Conservation (phyloP, 1,284 basidiomycete species). For the Ganoderma multipileum region DNA sequence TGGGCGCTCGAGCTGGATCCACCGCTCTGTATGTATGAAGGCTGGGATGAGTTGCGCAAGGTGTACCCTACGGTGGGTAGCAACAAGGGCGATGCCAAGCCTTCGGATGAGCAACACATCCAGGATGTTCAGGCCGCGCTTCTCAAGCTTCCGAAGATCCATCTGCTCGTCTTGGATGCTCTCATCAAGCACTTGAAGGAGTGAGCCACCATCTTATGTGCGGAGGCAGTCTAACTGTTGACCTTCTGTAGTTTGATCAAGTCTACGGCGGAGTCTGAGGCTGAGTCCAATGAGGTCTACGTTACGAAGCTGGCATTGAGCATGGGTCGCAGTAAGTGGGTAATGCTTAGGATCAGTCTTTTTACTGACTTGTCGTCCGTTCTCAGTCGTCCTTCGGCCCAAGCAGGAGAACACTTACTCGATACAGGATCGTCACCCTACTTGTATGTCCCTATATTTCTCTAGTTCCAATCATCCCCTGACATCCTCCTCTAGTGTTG, state of each 20-base stretch:
- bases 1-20: slow-evolving; percentile 90
- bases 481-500: slow-evolving; percentile 53
- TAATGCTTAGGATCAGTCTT: slow-evolving; percentile 6
- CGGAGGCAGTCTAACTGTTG: neutral
- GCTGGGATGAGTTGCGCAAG: slow-evolving; percentile 89
- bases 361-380: slow-evolving; percentile 8
- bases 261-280: slow-evolving; percentile 54
- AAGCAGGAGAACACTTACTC: slow-evolving; percentile 83
- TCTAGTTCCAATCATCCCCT: neutral
- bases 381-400: slow-evolving; percentile 80
- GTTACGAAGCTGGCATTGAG: slow-evolving; percentile 88
- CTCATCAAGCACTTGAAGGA: slow-evolving; percentile 80
- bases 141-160: slow-evolving; percentile 78
- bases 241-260: slow-evolving; percentile 63
- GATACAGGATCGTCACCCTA: slow-evolving; percentile 86
- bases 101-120: slow-evolving; percentile 62
- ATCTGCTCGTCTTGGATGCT: slow-evolving; percentile 84
- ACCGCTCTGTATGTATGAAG: slow-evolving; percentile 83
- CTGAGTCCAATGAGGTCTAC: slow-evolving; percentile 76
- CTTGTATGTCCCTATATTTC: slow-evolving; percentile 50
- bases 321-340: slow-evolving; percentile 78
- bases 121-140: slow-evolving; percentile 75
- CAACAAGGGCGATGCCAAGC: slow-evolving; percentile 58
- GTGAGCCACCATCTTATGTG: slow-evolving; percentile 49
- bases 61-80: slow-evolving; percentile 72